These are phyloP conservation scores for Theileria annulata DNA, from an alignment of 169 alveolate genomes.

Conservation along the genomic window DNA sequence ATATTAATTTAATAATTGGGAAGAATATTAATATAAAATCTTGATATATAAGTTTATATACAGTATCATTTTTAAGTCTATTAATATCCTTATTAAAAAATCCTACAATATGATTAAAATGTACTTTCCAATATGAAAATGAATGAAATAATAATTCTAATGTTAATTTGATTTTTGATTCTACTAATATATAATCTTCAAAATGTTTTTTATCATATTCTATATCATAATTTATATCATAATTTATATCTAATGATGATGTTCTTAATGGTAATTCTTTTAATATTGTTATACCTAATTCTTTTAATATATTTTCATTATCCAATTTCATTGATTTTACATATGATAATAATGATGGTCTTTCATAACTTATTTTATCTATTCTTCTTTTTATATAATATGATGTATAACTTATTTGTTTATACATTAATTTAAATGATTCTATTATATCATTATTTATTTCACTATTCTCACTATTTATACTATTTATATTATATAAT, in stretches of 20 bases:
- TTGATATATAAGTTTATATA: neutral
- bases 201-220: neutral
- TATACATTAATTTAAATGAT: neutral
- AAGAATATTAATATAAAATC: neutral
- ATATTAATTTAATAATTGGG: neutral
- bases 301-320: neutral
- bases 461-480: no score
- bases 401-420: neutral
- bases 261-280: neutral
- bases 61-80: neutral
- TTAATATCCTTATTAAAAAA: neutral
- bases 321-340: neutral
- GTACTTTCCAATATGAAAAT: neutral
- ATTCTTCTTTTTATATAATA: neutral
- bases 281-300: neutral
- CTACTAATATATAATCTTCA: neutral
- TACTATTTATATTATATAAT: no score
- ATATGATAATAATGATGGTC: neutral
- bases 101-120: neutral
- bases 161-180: neutral
- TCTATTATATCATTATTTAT: neutral
- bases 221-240: neutral
- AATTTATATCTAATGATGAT: neutral
- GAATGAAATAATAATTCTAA: neutral
- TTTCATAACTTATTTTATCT: neutral